A percentile compares a stretch with the other conserved stretches of the same genome.
Evolutionary conservation across 331 rosid species (phyloP).

Genomic region (Dryas integrifolia): DNA sequence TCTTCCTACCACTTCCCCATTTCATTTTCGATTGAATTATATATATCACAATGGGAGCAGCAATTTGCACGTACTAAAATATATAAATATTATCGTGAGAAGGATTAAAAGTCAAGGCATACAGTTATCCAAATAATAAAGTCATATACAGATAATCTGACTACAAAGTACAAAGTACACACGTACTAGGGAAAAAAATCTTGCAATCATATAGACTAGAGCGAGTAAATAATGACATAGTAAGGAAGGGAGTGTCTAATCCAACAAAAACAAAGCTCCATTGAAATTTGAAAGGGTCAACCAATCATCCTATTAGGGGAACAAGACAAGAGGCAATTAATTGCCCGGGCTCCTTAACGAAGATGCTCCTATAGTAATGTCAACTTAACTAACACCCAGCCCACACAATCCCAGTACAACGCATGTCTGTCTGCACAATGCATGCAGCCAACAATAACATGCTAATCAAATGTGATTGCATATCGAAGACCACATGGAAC

Average conservation of each 20-base stretch:
- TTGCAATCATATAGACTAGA: neutral
- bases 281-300: neutral
- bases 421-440: neutral
- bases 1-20: no score
- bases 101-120: neutral
- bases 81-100: neutral
- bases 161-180: neutral
- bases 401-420: neutral
- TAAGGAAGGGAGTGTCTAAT: neutral
- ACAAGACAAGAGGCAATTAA: constrained; percentile 1
- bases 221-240: neutral
- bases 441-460: neutral
- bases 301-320: neutral
- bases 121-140: neutral
- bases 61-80: no score
- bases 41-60: no score
- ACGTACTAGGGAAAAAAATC: neutral
- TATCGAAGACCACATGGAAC: neutral
- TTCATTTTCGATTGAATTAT: no score
- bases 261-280: neutral
- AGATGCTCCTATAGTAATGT: neutral
- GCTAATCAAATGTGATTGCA: neutral
- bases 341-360: neutral
- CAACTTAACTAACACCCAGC: constrained; percentile 6
- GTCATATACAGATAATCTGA: neutral